These are phyloP conservation scores for Umbelopsis sp. DNA, from an alignment of 371 early-diverging fungal genomes.

Conservation along the genomic window DNA sequence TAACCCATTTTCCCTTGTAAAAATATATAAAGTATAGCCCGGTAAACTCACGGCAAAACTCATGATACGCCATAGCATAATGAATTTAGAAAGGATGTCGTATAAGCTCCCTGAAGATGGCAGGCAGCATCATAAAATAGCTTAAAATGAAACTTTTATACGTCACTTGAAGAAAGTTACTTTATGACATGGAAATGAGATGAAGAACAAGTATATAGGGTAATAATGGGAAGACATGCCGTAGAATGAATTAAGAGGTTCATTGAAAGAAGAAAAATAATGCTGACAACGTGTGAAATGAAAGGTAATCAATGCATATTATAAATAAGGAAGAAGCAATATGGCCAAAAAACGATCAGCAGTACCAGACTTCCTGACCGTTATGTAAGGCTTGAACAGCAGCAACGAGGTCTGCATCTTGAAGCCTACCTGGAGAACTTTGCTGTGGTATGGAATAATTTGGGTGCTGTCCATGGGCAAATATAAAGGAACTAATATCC, in stretches of 20 bases:
- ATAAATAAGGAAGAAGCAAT: not conserved
- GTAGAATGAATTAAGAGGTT: no score
- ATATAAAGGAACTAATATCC: constrained; percentile 12
- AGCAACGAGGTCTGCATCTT: constrained; percentile 8
- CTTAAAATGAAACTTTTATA: not conserved
- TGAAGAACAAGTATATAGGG: no score
- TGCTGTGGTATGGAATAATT: constrained; percentile 11
- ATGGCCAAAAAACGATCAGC: constrained; percentile 1
- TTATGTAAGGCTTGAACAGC: constrained; percentile 5
- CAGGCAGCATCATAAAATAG: not conserved
- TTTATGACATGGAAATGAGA: not conserved
- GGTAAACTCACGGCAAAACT: not conserved
- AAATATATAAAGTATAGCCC: not conserved
- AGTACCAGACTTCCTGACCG: constrained; percentile 19
- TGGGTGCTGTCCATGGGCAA: constrained; percentile 7
- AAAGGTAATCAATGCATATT: not conserved
- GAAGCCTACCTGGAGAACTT: not conserved
- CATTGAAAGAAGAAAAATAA: no score
- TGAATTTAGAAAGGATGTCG: not conserved
- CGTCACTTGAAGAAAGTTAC: not conserved
- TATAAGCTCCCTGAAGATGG: not conserved
- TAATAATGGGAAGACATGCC: no score
- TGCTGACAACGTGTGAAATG: not conserved
- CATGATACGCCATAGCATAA: no score
- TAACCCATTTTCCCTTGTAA: not conserved